Conservation (phyloP, 768 basidiomycete species). For the Boletus tomentosulus region DNA sequence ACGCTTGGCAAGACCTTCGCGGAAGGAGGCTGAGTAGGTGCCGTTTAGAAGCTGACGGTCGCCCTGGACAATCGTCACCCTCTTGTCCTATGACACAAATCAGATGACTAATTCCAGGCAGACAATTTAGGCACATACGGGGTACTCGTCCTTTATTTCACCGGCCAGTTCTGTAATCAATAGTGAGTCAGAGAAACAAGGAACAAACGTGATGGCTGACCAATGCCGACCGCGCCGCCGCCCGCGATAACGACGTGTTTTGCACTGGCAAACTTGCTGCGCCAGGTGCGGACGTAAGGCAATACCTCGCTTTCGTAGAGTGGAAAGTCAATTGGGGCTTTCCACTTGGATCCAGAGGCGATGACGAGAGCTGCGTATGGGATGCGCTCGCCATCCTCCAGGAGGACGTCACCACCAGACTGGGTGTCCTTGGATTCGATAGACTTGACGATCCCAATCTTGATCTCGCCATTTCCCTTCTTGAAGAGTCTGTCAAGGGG, state of each 20-base stretch:
- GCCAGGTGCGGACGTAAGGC: conserved; percentile 31
- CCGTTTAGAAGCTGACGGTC: conserved; percentile 50
- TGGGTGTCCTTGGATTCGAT: conserved; percentile 34
- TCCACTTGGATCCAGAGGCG: conserved; percentile 55
- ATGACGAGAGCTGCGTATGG: conserved; percentile 55
- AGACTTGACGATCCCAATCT: conserved; percentile 34
- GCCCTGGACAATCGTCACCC: conserved; percentile 61
- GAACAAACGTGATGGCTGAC: conserved; percentile 22
- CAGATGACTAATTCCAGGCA: neutral
- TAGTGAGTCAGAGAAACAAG: neutral
- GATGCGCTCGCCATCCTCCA: conserved; percentile 47
- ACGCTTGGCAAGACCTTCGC: conserved; percentile 42
- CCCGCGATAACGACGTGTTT: conserved; percentile 48
- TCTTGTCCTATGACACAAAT: conserved; percentile 27
- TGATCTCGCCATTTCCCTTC: conserved; percentile 41
- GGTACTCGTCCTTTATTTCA: conserved; percentile 41
- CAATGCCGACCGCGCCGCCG: conserved; percentile 54
- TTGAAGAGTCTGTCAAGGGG: conserved; percentile 49
- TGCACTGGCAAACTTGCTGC: conserved; percentile 31
- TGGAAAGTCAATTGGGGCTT: conserved; percentile 46
- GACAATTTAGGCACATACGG: conserved; percentile 25
- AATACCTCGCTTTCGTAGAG: conserved; percentile 25
- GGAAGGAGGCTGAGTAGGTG: conserved; percentile 51
- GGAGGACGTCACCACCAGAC: conserved; percentile 45
- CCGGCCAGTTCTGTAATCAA: conserved; percentile 37